Conservation (phyloP, 176 grass and related monocot genomes). For the Rhynchospora pubera region DNA sequence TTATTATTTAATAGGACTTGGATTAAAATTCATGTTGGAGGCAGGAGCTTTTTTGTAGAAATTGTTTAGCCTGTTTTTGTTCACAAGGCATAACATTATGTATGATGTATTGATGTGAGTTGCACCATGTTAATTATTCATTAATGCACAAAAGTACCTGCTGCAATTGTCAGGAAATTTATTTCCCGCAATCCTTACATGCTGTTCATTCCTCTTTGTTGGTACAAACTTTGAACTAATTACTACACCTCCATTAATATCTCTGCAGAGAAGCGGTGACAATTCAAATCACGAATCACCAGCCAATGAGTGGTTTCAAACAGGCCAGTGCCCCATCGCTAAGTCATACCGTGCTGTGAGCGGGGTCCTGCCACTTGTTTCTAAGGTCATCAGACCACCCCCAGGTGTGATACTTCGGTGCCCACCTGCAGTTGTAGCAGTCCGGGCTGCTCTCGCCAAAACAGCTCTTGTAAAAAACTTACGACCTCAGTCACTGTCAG, state of each 20-base stretch:
- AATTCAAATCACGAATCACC: slow-evolving; percentile 45
- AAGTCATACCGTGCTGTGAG: slow-evolving; percentile 60
- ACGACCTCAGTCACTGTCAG: slow-evolving; percentile 55
- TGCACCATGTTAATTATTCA: neutral
- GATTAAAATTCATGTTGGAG: neutral
- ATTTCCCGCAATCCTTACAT: neutral
- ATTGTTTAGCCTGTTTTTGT: neutral
- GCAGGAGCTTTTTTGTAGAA: neutral
- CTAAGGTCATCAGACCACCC: slow-evolving; percentile 50
- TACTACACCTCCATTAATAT: neutral
- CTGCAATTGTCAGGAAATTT: neutral
- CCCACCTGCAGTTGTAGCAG: slow-evolving; percentile 57
- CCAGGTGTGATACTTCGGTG: slow-evolving; percentile 60
- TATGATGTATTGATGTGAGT: neutral
- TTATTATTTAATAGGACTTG: no score
- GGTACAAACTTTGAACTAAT: neutral
- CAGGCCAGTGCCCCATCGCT: slow-evolving; percentile 63
- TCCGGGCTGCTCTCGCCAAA: slow-evolving; percentile 51
- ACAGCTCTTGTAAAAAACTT: slow-evolving; percentile 59
- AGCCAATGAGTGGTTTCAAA: slow-evolving; percentile 76
- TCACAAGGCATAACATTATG: neutral
- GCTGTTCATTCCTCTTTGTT: neutral
- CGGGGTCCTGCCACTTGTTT: slow-evolving; percentile 54
- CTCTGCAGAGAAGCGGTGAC: slow-evolving; percentile 47
- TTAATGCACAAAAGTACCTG: neutral